Conservation (phyloP, 305 asterid genomes). For the Rubia peregrina region DNA sequence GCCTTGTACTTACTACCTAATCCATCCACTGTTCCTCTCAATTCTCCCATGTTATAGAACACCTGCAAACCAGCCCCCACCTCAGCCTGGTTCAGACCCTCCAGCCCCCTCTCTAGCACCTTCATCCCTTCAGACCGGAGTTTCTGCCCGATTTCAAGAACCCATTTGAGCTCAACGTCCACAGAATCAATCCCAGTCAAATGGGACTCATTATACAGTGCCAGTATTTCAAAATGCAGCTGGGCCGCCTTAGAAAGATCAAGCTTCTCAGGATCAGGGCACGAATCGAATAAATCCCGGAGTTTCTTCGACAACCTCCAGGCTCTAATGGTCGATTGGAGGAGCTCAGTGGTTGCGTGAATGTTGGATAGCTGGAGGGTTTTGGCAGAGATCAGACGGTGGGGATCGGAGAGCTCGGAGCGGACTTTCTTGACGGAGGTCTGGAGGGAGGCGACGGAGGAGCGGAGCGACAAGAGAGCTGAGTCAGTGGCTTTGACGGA, state of each 20-base stretch:
- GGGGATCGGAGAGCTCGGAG: constrained; percentile 77
- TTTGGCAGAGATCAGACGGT: constrained; percentile 42
- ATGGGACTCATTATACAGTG: constrained; percentile 54
- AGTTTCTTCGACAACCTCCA: constrained; percentile 58
- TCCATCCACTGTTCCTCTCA: constrained; percentile 79
- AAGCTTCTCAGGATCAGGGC: constrained; percentile 48
- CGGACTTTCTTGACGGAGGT: constrained; percentile 64
- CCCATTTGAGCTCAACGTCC: constrained; percentile 79
- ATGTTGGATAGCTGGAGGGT: constrained; percentile 67
- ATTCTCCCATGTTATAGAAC: constrained; percentile 88
- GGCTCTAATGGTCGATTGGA: constrained; percentile 53
- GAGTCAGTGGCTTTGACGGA: constrained; percentile 61
- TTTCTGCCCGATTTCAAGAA: constrained; percentile 56
- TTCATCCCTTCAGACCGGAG: constrained; percentile 72
- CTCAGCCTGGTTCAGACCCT: constrained; percentile 86
- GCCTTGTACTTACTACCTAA: constrained; percentile 74
- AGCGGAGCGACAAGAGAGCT: constrained; percentile 58
- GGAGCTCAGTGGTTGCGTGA: constrained; percentile 52
- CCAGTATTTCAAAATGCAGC: constrained; percentile 69
- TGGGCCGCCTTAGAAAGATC: constrained; percentile 87
- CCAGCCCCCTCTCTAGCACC: constrained; percentile 84
- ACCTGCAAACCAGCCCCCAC: constrained; percentile 90
- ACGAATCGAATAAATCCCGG: constrained; percentile 41
- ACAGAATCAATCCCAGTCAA: constrained; percentile 71
- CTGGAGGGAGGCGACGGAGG: constrained; percentile 64